These are phyloP conservation scores for Heterobasidion parviporum DNA, from an alignment of 1,284 basidiomycete species.

Conservation along the genomic window DNA sequence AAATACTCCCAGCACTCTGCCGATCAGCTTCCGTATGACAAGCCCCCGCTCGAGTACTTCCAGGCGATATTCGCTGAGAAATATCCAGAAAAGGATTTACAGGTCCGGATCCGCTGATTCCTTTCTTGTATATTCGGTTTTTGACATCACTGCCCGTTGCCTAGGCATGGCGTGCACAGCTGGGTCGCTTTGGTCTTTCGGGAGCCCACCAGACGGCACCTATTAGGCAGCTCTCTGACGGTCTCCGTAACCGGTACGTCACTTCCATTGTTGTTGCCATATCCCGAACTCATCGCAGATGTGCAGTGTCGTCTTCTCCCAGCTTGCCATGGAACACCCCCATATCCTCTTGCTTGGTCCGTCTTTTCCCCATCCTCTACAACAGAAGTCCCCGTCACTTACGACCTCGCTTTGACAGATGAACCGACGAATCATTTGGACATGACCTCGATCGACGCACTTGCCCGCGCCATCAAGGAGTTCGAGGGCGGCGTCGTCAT, in stretches of 20 bases:
- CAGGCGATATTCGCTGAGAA: conserved; percentile 74
- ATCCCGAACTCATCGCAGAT: conserved; percentile 2
- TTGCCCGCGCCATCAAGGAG: conserved; percentile 91
- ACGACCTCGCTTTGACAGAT: conserved; percentile 29
- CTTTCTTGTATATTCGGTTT: conserved; percentile 3
- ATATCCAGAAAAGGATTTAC: conserved; percentile 91
- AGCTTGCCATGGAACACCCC: conserved; percentile 90
- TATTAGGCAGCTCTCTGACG: conserved; percentile 93
- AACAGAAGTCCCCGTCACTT: neutral
- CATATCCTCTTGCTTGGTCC: conserved; percentile 80
- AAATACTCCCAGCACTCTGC: conserved; percentile 99
- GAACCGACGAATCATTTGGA: conserved; percentile 94
- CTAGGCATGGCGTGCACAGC: conserved; percentile 89
- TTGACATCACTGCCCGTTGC: conserved; percentile 2
- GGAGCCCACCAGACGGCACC: conserved; percentile 91
- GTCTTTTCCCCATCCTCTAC: conserved; percentile 10
- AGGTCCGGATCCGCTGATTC: conserved; percentile 26
- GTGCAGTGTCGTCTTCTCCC: conserved; percentile 80
- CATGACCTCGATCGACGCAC: conserved; percentile 93
- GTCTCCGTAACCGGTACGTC: conserved; percentile 82
- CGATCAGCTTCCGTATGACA: conserved; percentile 95
- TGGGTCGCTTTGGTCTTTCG: conserved; percentile 93
- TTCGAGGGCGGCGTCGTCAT: conserved; percentile 98
- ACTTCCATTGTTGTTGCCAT: neutral
- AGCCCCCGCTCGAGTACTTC: conserved; percentile 92